Base-by-base conservation (phyloP, 2,329 filamentous ascomycete genomes). In the Hymenoscyphus occultus region DNA sequence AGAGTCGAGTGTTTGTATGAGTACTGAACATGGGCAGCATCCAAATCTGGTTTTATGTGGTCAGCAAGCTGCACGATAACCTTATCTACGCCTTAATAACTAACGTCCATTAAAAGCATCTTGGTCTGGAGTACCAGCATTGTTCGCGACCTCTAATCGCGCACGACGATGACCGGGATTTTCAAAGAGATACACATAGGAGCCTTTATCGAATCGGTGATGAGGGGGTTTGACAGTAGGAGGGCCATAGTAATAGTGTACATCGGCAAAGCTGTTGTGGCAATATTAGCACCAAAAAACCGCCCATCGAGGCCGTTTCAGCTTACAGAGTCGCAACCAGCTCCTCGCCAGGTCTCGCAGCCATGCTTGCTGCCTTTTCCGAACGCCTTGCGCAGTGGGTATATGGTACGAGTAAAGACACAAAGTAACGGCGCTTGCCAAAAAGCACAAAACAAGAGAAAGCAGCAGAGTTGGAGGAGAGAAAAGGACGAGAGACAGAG, bases 151-250 rank as follows among this genome's bases (percentile, higher is more conserved):
- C 77, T 93, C 91, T 69, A 93, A 80, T 70, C 90, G 88, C 68
- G 89, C 89, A 66, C 86, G 83, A 67, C 86, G 82, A 70, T 88
- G 84, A 67, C 80, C 81, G 13, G 89, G 84, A 74, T 91, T 90
- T 76, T 93, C 89, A 75, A 92, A 93, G 5, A 93, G 80, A 74
- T 93, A 93, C 64, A 93, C 84, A 75, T 93, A 93, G 7, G 90
- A 93, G 58, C 87, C 85, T 76, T 90, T 90, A 76, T 92, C 88
- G 76, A 94, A 93, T 61, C 90, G 87, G 76, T 93, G 89, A 76
- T 93, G 91, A n/a, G 83, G 86, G 39, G 90, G 90, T 64, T 83
- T 86, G 64, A 83, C 81, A 5, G 82, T 82, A 2, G 88, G 87
- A n/a, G 87, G 83, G 32, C 84, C 83, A 78, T 93, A 92, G 77